Percentiles rank a stretch among this genome's conserved stretches.
phyloP scores from a whole-genome alignment of 2,329 filamentous ascomycete genomes.

The Colletotrichum tamarilloi region DNA sequence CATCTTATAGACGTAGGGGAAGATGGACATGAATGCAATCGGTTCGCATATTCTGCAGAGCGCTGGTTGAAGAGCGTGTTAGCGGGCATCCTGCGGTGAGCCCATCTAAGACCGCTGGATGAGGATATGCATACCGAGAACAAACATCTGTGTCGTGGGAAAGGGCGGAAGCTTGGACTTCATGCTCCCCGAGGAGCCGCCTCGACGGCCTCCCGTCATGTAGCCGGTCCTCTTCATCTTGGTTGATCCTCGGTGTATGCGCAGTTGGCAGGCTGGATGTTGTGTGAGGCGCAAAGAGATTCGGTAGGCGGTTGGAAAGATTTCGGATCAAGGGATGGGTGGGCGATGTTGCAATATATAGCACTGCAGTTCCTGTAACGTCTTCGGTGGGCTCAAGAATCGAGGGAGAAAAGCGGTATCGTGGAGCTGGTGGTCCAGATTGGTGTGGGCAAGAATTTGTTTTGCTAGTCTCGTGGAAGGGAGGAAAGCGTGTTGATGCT shows the following conservation, averaged over 20 bases:
- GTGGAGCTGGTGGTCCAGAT: constrained; percentile 15
- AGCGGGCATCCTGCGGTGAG: not conserved
- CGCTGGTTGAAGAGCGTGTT: constrained; percentile 61
- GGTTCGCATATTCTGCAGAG: constrained; percentile 97
- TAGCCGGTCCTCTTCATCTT: constrained; percentile 36
- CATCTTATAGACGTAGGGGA: constrained; percentile 99
- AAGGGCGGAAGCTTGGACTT: constrained; percentile 43
- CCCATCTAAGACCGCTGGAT: not conserved
- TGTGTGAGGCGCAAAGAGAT: not conserved
- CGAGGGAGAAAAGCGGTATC: constrained; percentile 21
- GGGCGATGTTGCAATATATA: constrained; percentile 25
- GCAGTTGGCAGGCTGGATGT: not conserved
- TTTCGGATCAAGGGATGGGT: not conserved
- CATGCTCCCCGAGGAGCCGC: constrained; percentile 18
- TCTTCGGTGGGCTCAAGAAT: constrained; percentile 1
- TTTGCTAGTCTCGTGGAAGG: constrained; percentile 33
- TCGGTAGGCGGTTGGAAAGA: not conserved
- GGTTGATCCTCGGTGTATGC: not conserved
- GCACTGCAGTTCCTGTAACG: not conserved
- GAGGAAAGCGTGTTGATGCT: constrained; percentile 10
- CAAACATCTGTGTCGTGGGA: constrained; percentile 60
- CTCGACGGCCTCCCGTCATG: constrained; percentile 32
- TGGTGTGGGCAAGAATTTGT: constrained; percentile 28
- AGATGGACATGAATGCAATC: constrained; percentile 99
- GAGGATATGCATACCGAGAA: constrained; percentile 52